Evolutionary conservation across 2,329 filamentous ascomycete species (phyloP), one percentile per base, ranked within the genome.

Genomic region (Aureobasidium sp.): DNA sequence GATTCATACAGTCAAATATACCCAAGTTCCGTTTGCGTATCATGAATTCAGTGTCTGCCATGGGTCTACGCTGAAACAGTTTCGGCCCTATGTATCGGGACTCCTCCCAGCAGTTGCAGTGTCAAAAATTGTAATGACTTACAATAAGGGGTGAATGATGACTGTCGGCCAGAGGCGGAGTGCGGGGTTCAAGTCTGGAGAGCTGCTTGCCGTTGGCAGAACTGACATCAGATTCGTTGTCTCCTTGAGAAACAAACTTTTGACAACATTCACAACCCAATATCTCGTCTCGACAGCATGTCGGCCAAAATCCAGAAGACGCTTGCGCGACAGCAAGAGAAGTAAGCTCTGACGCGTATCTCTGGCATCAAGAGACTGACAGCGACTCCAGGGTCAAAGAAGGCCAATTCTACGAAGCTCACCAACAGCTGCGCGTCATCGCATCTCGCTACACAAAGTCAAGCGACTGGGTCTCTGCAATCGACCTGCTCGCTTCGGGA

Each of bases 391-490:
- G 91, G 76, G 96, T 96, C 76, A 82, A 85, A 68, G 91, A 95
- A 76, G 93, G 92, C 71, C 88, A 94, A 74, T 97, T 86, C 82
- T 99, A 99, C 80, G 94, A 99, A 83, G 94, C 94, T 63, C 93
- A 97, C 78, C 94, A 99, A 77, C 94, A 99, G 80, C 90, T 96
- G 67, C 91, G 94, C 66, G 92, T 97, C 61, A 93, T 97, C 68
- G 92, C 92, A 64, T 88, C 91, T 42, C 91, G 95, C 63, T 96
- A 99, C 78, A 86, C 93, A 74, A 97, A 97, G 79, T 83, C 88
- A 47, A 80, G 84, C 65, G 93, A 93, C 82, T 97, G 89, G 83
- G 75, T 82, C 68, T 88, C 91, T 13, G 94, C 95, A 52, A 87
- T 91, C 73, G 90, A 96, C 68, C 88, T 97, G 67, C 83, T 99